Base-by-base conservation (phyloP, 2,329 filamentous ascomycete species). In the Colletotrichum sublineola region DNA sequence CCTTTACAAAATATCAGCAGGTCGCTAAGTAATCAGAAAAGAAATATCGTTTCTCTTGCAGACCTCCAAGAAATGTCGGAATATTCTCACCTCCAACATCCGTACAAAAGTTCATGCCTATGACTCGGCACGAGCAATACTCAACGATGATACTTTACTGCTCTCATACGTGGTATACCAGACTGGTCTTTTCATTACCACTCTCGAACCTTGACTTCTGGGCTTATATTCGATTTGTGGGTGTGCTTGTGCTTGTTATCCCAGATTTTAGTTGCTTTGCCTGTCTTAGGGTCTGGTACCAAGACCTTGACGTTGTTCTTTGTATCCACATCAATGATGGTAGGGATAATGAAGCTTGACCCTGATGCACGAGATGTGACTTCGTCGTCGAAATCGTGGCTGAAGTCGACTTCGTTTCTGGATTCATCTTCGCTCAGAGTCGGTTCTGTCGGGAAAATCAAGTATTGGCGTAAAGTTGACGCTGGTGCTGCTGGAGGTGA, bases 241-340 rank as follows among this genome's bases (percentile, higher is more conserved):
- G 67, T 44, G 38, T 14, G 24, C 24, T 24, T 24, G 24, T 24
- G 24, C 24, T 44, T 63, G n/a, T 36, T 57, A 5, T 65, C 40
- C 53, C 55, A 73, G 5, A 73, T 33, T 15, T 52, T 24, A 11
- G 15, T 70, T 0, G 61, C 29, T 1, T 55, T 33, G 0, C 70
- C 66, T 3, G 44, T 46, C 9, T 61, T 46, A 2, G 42, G 31
- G 20, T 73, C 61, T 0, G 70, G 67, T 4, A 73, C 44, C 31
- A 46, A 40, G 33, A 73, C 46, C 12, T 50, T 53, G 33, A 73
- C 40, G n/a, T 69, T 69, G n/a, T 70, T 70, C 12, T 57, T 46
- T 8, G 38, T 56, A 24, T 73, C 67, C 20, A 73, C 53, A 18
- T 73, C 70, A 1, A 73, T 73, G 24, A 73, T 70, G 6, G 67